phyloP scores from a whole-genome alignment of 208 protist species.

The Giardia muris region DNA sequence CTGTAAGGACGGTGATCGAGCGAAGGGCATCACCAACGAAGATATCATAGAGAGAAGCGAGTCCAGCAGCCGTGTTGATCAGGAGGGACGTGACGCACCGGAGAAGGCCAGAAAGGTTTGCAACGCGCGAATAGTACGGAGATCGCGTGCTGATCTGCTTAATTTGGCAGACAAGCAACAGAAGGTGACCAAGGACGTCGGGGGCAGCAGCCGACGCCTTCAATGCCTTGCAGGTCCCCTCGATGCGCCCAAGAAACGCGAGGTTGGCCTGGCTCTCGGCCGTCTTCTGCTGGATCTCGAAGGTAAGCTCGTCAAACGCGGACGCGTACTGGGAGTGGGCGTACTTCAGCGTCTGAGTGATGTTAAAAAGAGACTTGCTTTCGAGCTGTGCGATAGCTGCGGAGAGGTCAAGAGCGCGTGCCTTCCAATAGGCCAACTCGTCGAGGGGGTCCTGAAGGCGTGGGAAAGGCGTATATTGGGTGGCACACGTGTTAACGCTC shows the following conservation, averaged over 20 bases:
- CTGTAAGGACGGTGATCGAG: neutral
- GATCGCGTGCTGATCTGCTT: neutral
- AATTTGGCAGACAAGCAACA: neutral
- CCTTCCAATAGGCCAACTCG: conserved; percentile 8
- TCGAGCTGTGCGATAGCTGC: neutral
- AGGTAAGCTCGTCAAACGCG: neutral
- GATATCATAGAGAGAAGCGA: neutral
- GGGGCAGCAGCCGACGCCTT: neutral
- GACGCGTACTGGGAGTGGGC: conserved; percentile 11
- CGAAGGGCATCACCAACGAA: neutral
- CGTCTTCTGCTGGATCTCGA: neutral
- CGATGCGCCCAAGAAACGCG: neutral
- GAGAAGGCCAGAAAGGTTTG: neutral
- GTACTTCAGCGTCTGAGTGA: conserved; percentile 16
- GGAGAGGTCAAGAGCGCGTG: neutral
- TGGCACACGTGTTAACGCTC: neutral
- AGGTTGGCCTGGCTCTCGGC: neutral
- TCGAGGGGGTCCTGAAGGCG: neutral
- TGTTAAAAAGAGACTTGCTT: neutral
- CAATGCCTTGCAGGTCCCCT: neutral
- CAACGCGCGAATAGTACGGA: neutral
- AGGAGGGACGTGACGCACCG: neutral
- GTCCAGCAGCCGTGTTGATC: neutral
- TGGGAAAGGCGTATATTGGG: neutral
- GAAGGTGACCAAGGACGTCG: conserved; percentile 8